These are phyloP conservation scores for Cucumis hystrix DNA, from an alignment of 306 rosid genomes.

Conservation along the genomic window DNA sequence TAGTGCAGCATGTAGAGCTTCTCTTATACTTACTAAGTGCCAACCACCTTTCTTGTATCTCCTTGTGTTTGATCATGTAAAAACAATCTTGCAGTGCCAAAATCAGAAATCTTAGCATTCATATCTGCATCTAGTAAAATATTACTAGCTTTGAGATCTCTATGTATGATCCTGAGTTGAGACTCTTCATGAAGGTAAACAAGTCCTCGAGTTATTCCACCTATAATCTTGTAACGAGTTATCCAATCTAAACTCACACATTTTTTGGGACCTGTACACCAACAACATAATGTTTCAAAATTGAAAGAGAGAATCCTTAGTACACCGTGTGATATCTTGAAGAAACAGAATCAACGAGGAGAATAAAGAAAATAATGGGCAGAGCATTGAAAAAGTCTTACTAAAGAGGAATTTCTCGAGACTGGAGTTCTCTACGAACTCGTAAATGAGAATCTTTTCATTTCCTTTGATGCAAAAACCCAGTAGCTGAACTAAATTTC, in stretches of 20 bases:
- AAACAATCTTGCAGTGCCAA: constrained; percentile 33
- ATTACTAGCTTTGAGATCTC: constrained; percentile 34
- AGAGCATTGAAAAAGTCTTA: background rate
- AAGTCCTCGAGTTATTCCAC: constrained; percentile 22
- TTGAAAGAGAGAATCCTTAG: too few species aligned
- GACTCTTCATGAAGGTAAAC: constrained; percentile 43
- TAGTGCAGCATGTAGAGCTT: background rate
- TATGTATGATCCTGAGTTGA: constrained; percentile 18
- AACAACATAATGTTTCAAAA: too few species aligned
- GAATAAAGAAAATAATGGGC: background rate
- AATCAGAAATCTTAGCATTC: constrained; percentile 32
- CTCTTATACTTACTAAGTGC: constrained; percentile 20
- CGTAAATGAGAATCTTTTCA: too few species aligned
- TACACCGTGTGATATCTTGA: too few species aligned
- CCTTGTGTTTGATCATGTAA: constrained; percentile 14
- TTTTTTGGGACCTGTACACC: too few species aligned
- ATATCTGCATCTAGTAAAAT: constrained; percentile 27
- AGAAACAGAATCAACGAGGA: too few species aligned
- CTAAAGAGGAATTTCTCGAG: constrained; percentile 41
- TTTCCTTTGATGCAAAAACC: too few species aligned
- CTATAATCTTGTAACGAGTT: constrained; percentile 20
- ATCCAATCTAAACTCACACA: constrained; percentile 16
- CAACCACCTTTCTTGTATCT: constrained; percentile 19
- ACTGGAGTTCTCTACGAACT: constrained; percentile 18
- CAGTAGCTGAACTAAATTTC: too few species aligned